Evolutionary conservation across 75 land plant genomes (phyloP), one percentile per base, ranked within the genome.

Genomic region (Picea glauca): DNA sequence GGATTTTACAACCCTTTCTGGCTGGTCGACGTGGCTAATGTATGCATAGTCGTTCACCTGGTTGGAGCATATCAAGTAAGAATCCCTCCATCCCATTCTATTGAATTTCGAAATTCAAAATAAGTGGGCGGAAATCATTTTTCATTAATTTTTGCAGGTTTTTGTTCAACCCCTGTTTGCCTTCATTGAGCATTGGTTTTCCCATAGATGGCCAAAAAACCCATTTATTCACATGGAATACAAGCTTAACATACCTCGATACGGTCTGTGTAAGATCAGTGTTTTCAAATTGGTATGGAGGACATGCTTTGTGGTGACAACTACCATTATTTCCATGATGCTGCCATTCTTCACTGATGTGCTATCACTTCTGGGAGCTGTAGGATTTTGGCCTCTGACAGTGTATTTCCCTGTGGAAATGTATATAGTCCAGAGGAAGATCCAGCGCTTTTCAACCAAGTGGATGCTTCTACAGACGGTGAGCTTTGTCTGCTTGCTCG

Each of bases 21-120:
- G 95, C 84, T 93, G 11, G 60, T 91, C 63, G 91, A 89, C 81
- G 80, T 91, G 63, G 96, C 93, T 12, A 93, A 93, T 80, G 89
- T 85, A 12, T 91, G 92, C 80, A 82, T 93, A 59, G 87, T 87
- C 26, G 78, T 88, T 74, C 96, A 93, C 70, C 76, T 93, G 12
- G 81, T 93, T 8, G 96, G 96, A 73, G 92, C 88, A n/a, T 93
- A 91, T 82, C 96, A 93, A 87, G 96, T 81, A 76, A 43, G 60
- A 33, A 21, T 4, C 15, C 8, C 26, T 30, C 5, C 38, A 21
- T 26, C 62, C 9, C 3, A 17, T 31, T 13, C 20, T 59, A 15
- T 60, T 60, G 11, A 60, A 60, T 17, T 60, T 60, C 3, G n/a
- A 60, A 60, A 60, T 17, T 17, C 62, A 17, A 60, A 15, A 60